phyloP scores from a whole-genome alignment of 176 grass and related monocot species.

The Panicum miliaceum region DNA sequence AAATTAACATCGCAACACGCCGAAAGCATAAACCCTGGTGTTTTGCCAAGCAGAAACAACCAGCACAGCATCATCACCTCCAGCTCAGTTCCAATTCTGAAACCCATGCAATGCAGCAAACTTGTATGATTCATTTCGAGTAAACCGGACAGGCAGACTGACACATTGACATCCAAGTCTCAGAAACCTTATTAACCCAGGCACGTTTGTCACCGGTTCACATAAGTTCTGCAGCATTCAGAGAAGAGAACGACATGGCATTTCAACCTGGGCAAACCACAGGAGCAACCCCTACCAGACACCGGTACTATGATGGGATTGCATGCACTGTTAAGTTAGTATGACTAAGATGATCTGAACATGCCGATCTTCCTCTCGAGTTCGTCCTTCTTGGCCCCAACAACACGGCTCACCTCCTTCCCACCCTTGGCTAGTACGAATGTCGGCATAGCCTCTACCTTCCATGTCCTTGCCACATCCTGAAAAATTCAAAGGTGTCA shows the following conservation, averaged over 20 bases:
- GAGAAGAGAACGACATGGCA: neutral
- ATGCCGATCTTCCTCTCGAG: slow-evolving; percentile 76
- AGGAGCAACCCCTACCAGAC: neutral
- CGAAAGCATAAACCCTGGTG: neutral
- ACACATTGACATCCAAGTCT: slow-evolving; percentile 28
- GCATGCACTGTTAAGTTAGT: slow-evolving; percentile 4
- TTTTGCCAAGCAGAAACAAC: neutral
- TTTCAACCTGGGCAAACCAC: neutral
- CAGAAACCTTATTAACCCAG: slow-evolving; percentile 34
- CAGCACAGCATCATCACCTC: neutral
- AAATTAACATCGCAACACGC: too few relatives aligned
- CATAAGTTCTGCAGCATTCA: slow-evolving; percentile 4
- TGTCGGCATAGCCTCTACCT: slow-evolving; percentile 83
- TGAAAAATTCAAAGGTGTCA: slow-evolving; percentile 32
- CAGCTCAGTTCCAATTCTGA: neutral
- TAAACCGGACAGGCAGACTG: neutral
- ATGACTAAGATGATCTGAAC: slow-evolving; percentile 47
- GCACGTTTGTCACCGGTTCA: slow-evolving; percentile 18
- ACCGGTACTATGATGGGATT: neutral
- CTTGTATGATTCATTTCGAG: neutral
- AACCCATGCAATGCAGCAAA: slow-evolving; percentile 2
- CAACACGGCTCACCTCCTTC: slow-evolving; percentile 69
- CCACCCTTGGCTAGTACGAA: slow-evolving; percentile 74
- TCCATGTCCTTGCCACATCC: slow-evolving; percentile 85
- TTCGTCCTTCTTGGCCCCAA: slow-evolving; percentile 87